phyloP scores from a whole-genome alignment of 345 rosid genomes.

The Orychophragmus violaceus region DNA sequence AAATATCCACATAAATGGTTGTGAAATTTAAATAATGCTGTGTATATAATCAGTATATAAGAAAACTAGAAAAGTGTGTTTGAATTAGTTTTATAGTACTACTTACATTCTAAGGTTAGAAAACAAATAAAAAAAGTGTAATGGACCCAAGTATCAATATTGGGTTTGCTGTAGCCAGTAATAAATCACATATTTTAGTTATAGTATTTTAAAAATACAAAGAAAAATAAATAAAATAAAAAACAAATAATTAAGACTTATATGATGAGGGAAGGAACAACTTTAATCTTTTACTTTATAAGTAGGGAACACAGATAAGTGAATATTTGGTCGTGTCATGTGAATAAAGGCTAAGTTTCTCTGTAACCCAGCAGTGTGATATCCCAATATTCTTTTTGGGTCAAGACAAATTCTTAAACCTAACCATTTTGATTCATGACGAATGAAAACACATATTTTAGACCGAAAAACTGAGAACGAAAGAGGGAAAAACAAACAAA shows the following conservation, averaged over 20 bases:
- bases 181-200: neutral
- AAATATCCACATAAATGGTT: neutral
- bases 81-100: neutral
- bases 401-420: constrained; percentile 7
- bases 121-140: neutral
- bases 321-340: constrained; percentile 53
- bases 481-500: too few species aligned
- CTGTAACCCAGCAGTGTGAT: constrained; percentile 23
- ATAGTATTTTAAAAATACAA: neutral
- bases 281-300: constrained; percentile 32
- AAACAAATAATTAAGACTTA: constrained; percentile 6
- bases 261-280: constrained; percentile 29
- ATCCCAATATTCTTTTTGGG: constrained; percentile 5
- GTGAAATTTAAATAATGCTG: neutral
- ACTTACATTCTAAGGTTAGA: neutral
- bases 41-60: neutral
- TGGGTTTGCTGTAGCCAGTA: constrained; percentile 22
- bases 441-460: neutral
- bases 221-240: neutral
- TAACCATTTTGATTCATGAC: constrained; percentile 10
- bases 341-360: constrained; percentile 25
- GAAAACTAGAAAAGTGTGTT: neutral
- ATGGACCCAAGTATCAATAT: constrained; percentile 33
- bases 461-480: too few species aligned
- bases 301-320: constrained; percentile 39